Evolutionary conservation across 2,329 filamentous ascomycete genomes (phyloP).

Genomic region (Aspergillus sp.): DNA sequence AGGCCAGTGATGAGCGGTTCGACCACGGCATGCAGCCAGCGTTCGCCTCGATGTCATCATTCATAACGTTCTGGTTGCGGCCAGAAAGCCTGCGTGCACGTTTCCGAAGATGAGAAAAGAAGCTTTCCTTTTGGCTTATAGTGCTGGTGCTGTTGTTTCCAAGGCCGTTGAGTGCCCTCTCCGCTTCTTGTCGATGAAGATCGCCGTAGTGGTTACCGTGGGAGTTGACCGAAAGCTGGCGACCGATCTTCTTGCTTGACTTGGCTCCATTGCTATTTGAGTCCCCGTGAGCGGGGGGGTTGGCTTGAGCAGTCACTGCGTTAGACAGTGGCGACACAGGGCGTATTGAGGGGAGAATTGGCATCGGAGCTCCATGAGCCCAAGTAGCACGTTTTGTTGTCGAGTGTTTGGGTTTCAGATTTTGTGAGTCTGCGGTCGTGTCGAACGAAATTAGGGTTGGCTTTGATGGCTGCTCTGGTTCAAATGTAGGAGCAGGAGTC

Average conservation of each 20-base stretch:
- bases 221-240: constrained; percentile 89
- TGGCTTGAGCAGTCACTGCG: constrained; percentile 85
- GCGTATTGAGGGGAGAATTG: constrained; percentile 89
- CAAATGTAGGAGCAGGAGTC: constrained; percentile 60
- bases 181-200: constrained; percentile 84
- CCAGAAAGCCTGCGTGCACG: constrained; percentile 89
- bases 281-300: constrained; percentile 57
- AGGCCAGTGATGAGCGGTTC: constrained; percentile 78
- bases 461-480: constrained; percentile 39
- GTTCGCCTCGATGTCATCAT: constrained; percentile 88
- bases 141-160: constrained; percentile 73
- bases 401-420: constrained; percentile 55
- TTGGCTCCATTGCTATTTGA: constrained; percentile 55
- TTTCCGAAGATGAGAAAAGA: constrained; percentile 96
- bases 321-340: constrained; percentile 97
- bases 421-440: constrained; percentile 42
- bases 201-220: constrained; percentile 92
- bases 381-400: constrained; percentile 86
- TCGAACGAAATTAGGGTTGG: constrained; percentile 45
- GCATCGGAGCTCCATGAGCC: constrained; percentile 87
- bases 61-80: constrained; percentile 79
- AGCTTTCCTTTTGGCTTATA: constrained; percentile 84
- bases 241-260: constrained; percentile 81
- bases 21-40: constrained; percentile 88
- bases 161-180: constrained; percentile 77